Percentiles rank a stretch among this genome's conserved stretches.
Conservation (phyloP, 1,139 yeast species). For the Suhomyces terraborum region DNA sequence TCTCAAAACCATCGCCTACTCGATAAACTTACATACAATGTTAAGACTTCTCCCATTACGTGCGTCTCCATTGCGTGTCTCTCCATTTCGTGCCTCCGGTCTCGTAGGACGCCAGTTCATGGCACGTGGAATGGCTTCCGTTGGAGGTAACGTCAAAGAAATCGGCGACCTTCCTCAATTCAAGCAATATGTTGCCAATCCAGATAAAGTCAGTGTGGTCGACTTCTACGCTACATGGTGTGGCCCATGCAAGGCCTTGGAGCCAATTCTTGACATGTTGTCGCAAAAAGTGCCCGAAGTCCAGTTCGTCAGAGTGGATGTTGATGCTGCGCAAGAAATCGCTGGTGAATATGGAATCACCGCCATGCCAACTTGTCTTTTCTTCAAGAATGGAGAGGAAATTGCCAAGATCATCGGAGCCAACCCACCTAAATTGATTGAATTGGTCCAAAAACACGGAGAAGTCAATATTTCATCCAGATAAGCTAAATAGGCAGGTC, state of each 20-base stretch:
- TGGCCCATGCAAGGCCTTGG: constrained; percentile 49
- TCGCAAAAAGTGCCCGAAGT: constrained; percentile 43
- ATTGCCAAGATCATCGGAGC: constrained; percentile 37
- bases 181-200: constrained; percentile 23
- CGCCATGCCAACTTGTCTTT: constrained; percentile 41
- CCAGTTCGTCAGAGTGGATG: constrained; percentile 41
- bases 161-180: constrained; percentile 19
- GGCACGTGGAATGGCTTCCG: constrained; percentile 2
- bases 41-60: neutral
- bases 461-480: constrained; percentile 23
- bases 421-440: constrained; percentile 32
- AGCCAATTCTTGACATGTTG: constrained; percentile 39
- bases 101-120: neutral
- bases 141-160: constrained; percentile 12
- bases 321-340: constrained; percentile 34
- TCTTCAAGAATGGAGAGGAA: constrained; percentile 37
- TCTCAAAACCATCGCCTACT: neutral
- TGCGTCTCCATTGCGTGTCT: constrained; percentile 4
- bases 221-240: constrained; percentile 52
- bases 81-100: neutral
- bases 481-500: too few relatives aligned
- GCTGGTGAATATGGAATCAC: constrained; percentile 34
- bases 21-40: neutral
- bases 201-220: constrained; percentile 36
- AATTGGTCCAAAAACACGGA: constrained; percentile 26